A percentile compares a stretch with the other conserved stretches of the same genome.
Evolutionary conservation across 108 stramenopile genomes (phyloP).

Genomic region (Parietichytrium sp.): DNA sequence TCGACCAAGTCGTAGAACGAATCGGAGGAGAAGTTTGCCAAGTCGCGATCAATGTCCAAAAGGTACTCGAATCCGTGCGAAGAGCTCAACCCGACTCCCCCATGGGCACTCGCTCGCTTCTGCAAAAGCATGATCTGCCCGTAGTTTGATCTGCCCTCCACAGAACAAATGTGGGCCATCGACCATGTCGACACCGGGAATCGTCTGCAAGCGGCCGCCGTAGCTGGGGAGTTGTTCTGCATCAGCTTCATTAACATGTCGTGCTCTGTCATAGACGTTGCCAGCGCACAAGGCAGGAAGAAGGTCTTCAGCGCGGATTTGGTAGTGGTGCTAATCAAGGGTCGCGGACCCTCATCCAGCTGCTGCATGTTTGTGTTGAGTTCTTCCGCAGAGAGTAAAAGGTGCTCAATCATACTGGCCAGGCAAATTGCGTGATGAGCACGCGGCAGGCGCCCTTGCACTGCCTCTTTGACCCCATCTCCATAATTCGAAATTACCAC

Average conservation of each 20-base stretch:
- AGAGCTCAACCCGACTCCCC: too few species aligned
- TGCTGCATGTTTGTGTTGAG: not conserved
- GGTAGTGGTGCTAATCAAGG: too few species aligned
- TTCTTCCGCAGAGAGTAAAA: not conserved
- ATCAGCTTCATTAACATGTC: conserved; percentile 3
- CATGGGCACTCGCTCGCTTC: too few species aligned
- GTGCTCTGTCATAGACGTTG: not conserved
- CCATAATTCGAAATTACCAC: conserved; percentile 23
- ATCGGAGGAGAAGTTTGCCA: too few species aligned
- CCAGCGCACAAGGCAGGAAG: not conserved
- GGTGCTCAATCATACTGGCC: not conserved
- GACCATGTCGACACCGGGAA: conserved; percentile 16
- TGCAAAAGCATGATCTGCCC: not conserved
- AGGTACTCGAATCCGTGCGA: too few species aligned
- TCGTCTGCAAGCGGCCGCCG: not conserved
- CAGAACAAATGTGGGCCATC: conserved; percentile 6
- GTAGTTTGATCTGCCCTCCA: not conserved
- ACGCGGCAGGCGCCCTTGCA: not conserved
- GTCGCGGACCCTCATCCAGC: too few species aligned
- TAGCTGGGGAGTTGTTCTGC: conserved; percentile 18
- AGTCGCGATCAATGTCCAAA: too few species aligned
- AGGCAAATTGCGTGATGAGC: conserved; percentile 37
- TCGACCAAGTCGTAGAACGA: not conserved
- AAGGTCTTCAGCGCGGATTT: conserved; percentile 16
- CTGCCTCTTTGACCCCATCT: not conserved